Base-by-base conservation (phyloP, 1,139 yeast species). In the Ogataea hybrid region DNA sequence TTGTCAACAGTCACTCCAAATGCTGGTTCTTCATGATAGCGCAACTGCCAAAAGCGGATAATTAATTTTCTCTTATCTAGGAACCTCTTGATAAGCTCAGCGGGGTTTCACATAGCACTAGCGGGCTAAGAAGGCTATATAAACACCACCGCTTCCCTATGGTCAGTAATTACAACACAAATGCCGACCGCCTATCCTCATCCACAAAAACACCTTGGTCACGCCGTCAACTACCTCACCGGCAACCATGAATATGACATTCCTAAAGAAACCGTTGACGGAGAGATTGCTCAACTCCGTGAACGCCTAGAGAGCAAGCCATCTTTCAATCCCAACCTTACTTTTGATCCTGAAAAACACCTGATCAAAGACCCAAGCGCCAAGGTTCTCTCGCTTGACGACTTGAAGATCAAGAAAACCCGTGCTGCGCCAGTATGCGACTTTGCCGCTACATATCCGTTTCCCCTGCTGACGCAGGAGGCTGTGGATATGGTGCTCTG, bases 401-500 rank as follows among this genome's bases (percentile, higher is more conserved):
- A 18, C 17, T 9, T 30, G 14, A 30, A 30, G 9, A 30, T 30
- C 32, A 15, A 16, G 10, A 30, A 18, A 12, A 17, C 12, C 3
- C 9, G 32, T 6, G 22, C 6, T 11, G 17, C 61, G 41, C 55
- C 61, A 3, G 41, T 61, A 5, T 52, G 57, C 23, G 53, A 57
- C 28, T 48, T 62, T 35, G 69, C 60, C 7, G 65, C 59, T 2
- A 53, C 59, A 3, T 56, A 53, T 28, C 68, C 67, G 11, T 64
- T 64, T 38, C 65, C 65, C 8, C 44, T 64, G 16, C 51, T 64
- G 35, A 50, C 63, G 5, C 49, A 55, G 40, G 67, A 62, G 47
- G 68, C 68, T 6, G 54, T 61, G 35, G 57, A 62, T 42, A 60
- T 63, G 43, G 54, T 63, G 52, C 50, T 60, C 40, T 63, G 63